Evolutionary conservation across 495 filamentous ascomycete genomes (phyloP).

Genomic region (Aspergillus bridgeri): DNA sequence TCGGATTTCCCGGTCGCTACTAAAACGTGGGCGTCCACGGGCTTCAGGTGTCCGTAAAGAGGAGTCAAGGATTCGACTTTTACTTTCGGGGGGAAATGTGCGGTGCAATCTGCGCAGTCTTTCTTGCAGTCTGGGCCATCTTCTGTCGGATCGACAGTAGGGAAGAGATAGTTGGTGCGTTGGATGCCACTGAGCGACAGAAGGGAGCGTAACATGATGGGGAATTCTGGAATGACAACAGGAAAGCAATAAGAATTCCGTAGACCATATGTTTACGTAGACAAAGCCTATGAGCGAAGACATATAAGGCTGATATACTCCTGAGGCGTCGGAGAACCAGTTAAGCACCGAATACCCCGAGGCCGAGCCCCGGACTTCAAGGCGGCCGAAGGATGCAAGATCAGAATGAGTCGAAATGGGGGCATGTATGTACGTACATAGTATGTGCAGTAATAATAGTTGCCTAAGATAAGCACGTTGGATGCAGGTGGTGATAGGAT

Average conservation of each 20-base stretch:
- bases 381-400: neutral
- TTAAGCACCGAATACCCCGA: neutral
- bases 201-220: constrained; percentile 35
- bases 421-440: neutral
- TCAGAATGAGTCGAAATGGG: neutral
- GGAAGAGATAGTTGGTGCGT: constrained; percentile 35
- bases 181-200: constrained; percentile 28
- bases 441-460: too few relatives aligned
- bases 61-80: constrained; percentile 68
- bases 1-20: constrained; percentile 92
- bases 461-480: neutral
- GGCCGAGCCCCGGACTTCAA: neutral
- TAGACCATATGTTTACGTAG: too few relatives aligned
- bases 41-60: constrained; percentile 82
- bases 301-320: neutral
- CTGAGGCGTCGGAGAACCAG: neutral
- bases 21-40: constrained; percentile 79
- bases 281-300: too few relatives aligned
- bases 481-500: neutral
- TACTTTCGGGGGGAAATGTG: constrained; percentile 68
- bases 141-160: constrained; percentile 58
- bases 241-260: neutral
- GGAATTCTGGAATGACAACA: neutral
- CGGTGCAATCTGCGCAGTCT: constrained; percentile 79
- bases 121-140: constrained; percentile 83